phyloP scores from a whole-genome alignment of 2,329 filamentous ascomycete species.

The Aspergillus clavatus region DNA sequence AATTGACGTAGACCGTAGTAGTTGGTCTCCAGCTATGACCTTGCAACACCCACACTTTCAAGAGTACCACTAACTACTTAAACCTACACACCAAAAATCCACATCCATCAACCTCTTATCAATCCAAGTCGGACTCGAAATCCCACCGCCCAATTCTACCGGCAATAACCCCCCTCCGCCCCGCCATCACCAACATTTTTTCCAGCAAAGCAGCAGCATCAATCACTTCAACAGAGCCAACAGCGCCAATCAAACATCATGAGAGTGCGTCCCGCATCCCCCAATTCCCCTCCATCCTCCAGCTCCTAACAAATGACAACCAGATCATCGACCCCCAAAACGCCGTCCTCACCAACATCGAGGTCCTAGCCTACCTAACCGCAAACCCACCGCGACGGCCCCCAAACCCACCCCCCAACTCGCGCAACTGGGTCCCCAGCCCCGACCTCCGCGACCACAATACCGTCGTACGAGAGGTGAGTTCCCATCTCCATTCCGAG shows the following conservation, averaged over 20 bases:
- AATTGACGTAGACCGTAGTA: no score
- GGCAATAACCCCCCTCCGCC: slow-evolving; percentile 24
- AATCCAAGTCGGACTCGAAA: background rate
- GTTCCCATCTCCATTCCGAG: slow-evolving; percentile 2
- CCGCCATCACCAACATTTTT: slow-evolving; percentile 5
- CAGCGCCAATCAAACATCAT: slow-evolving; percentile 13
- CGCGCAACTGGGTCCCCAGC: slow-evolving; percentile 36
- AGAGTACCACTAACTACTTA: no score
- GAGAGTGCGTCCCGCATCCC: slow-evolving; percentile 16
- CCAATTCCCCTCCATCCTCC: background rate
- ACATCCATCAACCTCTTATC: slow-evolving; percentile 2
- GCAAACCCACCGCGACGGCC: slow-evolving; percentile 39
- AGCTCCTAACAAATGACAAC: background rate
- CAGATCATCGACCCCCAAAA: slow-evolving; percentile 44
- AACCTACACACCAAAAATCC: no score
- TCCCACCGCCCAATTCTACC: slow-evolving; percentile 11
- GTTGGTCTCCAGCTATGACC: no score
- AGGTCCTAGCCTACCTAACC: slow-evolving; percentile 41
- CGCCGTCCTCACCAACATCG: slow-evolving; percentile 41
- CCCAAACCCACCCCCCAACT: slow-evolving; percentile 35
- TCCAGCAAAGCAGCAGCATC: slow-evolving; percentile 9
- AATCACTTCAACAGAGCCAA: background rate
- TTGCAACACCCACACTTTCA: no score
- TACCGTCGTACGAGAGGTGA: slow-evolving; percentile 44
- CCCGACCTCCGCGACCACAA: slow-evolving; percentile 44